These are phyloP conservation scores for Groenewaldozyma sp. DNA, from an alignment of 1,139 yeast genomes.

Conservation along the genomic window DNA sequence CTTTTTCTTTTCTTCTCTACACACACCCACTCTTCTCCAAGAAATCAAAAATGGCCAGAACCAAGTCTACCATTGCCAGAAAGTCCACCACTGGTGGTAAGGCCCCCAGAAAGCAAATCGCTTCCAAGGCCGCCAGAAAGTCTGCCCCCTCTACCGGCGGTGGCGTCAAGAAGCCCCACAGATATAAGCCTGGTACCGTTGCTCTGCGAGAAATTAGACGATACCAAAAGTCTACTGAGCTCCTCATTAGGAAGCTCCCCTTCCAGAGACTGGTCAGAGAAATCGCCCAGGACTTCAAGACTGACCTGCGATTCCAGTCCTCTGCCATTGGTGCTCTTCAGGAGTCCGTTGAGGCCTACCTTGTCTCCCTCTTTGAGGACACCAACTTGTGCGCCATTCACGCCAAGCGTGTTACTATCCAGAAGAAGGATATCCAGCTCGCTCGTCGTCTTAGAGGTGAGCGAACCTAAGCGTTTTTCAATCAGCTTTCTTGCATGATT, in stretches of 20 bases:
- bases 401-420: conserved; percentile 99
- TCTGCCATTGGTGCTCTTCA: conserved; percentile 98
- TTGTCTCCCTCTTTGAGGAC: conserved; percentile 84
- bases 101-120: conserved; percentile 99
- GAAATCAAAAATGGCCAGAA: conserved; percentile 73
- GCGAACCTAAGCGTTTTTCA: conserved; percentile 20
- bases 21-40: background rate
- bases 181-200: conserved; percentile 99
- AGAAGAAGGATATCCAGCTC: conserved; percentile 97
- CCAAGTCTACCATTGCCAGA: conserved; percentile 91
- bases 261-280: conserved; percentile 98
- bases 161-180: conserved; percentile 99
- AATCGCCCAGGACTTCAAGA: conserved; percentile 96
- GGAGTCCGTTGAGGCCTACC: conserved; percentile 98
- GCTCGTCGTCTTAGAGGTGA: conserved; percentile 99
- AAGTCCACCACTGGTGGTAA: conserved; percentile 99
- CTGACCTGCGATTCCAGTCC: conserved; percentile 96
- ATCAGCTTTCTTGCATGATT: no score
- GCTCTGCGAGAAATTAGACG: conserved; percentile 99
- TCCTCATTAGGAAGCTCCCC: conserved; percentile 94
- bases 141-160: conserved; percentile 75
- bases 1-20: conserved; percentile 12
- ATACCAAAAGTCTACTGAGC: conserved; percentile 96
- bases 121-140: conserved; percentile 98
- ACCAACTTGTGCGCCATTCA: conserved; percentile 98